Base-by-base conservation (phyloP, 305 asterid species). In the Solanum hybrid region DNA sequence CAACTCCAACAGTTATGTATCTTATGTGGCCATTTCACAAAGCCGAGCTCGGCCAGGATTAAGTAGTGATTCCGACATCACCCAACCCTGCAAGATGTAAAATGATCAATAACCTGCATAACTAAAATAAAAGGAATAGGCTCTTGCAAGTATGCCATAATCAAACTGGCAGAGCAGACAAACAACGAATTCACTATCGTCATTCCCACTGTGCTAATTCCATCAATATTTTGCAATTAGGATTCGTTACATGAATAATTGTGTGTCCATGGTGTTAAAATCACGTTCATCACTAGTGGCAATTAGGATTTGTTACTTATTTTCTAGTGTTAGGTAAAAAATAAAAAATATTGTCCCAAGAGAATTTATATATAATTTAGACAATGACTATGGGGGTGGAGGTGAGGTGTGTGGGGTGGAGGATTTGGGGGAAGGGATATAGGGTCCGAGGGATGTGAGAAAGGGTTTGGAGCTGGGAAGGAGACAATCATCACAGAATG, bases 31-130 rank as follows among this genome's bases (percentile, higher is more conserved):
- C 94, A 91, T 40, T 66, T 93, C 95, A 89, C 97, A 96, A 77
- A 97, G 90, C 89, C 98, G 96, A 75, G 98, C 93, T 93, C 93
- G 93, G 75, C 98, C 99, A 73, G 98, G 99, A 93, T 97, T 97
- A 87, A 97, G 98, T 40, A 93, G 94, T 64, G 99, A 94, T 87
- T 97, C 98, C 11, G 98, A 96, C 99, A 97, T 97, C 90, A 94
- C 94, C 99, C 99, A 97, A 37, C 99, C 99, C 99, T 97, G 94
- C 77, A 89, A 90, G 42, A 89, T 22, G 77, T 36, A 82, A 78
- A 91, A 73, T 29, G 84, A 31, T 51, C 31, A 84, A 26, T 31
- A 51, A 45, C 40, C 87, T 29, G 14, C 73, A 29, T 84, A 17
- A 29, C 35, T 90, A 77, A 93, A 93, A 89, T 69, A 73, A 56